These are phyloP conservation scores for Oehlia diaphana DNA, from an alignment of 192 early-diverging fungal species.

Conservation along the genomic window DNA sequence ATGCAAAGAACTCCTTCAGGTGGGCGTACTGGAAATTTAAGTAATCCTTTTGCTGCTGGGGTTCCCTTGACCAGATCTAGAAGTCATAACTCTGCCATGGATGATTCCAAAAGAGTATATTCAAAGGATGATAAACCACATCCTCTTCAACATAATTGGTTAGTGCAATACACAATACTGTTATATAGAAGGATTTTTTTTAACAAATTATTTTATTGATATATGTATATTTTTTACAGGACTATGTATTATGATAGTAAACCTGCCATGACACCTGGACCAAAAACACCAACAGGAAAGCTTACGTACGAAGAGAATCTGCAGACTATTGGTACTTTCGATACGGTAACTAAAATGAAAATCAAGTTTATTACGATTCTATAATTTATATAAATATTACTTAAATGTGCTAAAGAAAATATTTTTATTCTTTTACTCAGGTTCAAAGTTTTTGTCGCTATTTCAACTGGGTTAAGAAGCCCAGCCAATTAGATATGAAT, in stretches of 20 bases:
- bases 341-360: conserved; percentile 7
- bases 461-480: conserved; percentile 49
- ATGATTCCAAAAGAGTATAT: neutral
- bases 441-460: conserved; percentile 44
- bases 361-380: neutral
- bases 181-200: neutral
- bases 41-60: conserved; percentile 6
- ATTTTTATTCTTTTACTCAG: conserved; percentile 22
- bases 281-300: conserved; percentile 23
- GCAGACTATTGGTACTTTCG: conserved; percentile 24
- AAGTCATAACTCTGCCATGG: conserved; percentile 27
- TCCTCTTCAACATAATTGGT: conserved; percentile 46
- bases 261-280: conserved; percentile 25
- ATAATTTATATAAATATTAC: neutral
- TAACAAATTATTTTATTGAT: neutral
- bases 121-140: conserved; percentile 29
- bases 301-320: conserved; percentile 22
- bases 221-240: neutral
- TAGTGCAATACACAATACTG: conserved; percentile 13
- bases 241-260: conserved; percentile 33
- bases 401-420: too few species aligned
- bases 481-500: conserved; percentile 40
- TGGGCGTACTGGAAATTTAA: neutral
- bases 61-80: conserved; percentile 23
- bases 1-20: conserved; percentile 27